Evolutionary conservation across 306 rosid genomes (phyloP).

Genomic region (Malus domestica): DNA sequence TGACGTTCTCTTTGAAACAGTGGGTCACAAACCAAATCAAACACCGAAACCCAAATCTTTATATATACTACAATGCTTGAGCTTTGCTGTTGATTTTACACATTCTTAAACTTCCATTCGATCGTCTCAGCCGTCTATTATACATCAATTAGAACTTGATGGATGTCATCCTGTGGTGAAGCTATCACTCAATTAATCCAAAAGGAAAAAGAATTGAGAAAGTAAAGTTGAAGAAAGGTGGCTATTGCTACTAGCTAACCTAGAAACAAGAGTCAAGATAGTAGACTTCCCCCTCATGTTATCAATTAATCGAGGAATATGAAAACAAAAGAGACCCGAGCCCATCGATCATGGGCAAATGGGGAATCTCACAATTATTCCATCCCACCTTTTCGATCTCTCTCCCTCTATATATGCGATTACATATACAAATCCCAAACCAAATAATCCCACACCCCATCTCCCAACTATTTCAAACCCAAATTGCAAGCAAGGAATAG

Average conservation of each 20-base stretch:
- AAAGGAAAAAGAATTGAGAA: not conserved
- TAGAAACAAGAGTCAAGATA: not conserved
- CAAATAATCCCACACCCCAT: not conserved
- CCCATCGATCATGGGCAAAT: not conserved
- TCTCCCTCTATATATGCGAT: not conserved
- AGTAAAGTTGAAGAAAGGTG: not conserved
- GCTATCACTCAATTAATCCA: too few species aligned
- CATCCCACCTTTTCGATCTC: not conserved
- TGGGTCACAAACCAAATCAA: too few species aligned
- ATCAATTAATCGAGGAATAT: not conserved
- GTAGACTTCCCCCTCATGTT: not conserved
- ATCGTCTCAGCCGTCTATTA: too few species aligned
- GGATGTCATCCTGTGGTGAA: too few species aligned
- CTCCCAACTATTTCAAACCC: not conserved
- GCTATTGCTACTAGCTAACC: not conserved
- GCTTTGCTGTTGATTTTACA: not conserved
- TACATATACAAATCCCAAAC: not conserved
- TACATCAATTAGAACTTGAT: too few species aligned
- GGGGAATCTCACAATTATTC: not conserved
- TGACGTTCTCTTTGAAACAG: too few species aligned
- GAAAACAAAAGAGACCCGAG: not conserved
- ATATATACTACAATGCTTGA: too few species aligned
- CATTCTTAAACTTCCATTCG: not conserved
- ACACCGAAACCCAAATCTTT: too few species aligned
- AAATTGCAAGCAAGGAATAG: not conserved